Percentiles rank a stretch among this genome's conserved stretches.
Conservation (phyloP, 2,329 filamentous ascomycete genomes). For the Acrocalymma vagum region DNA sequence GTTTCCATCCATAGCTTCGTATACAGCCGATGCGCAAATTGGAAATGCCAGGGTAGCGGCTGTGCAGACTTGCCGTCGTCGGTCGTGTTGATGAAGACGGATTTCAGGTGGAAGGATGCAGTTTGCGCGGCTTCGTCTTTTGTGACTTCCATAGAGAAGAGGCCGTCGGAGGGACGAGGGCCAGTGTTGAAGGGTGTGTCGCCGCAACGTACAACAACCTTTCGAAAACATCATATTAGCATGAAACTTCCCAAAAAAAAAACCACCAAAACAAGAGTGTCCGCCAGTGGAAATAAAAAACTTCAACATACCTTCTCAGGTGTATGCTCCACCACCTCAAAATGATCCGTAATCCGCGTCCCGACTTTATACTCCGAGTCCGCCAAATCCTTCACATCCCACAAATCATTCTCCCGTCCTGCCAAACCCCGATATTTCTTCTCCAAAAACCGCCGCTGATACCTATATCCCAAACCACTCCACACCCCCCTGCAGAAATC, state of each 20-base stretch:
- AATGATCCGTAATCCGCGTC: constrained; percentile 50
- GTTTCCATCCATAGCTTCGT: constrained; percentile 54
- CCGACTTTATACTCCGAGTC: constrained; percentile 44
- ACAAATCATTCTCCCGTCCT: constrained; percentile 41
- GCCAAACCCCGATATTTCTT: constrained; percentile 42
- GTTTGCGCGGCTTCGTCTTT: constrained; percentile 44
- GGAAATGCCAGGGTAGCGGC: constrained; percentile 39
- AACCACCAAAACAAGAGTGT: no score
- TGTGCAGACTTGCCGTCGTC: constrained; percentile 38
- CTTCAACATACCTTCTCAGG: constrained; percentile 40
- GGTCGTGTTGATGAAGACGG: constrained; percentile 49
- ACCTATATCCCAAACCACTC: constrained; percentile 45
- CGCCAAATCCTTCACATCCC: constrained; percentile 44
- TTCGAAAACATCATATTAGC: constrained; percentile 10
- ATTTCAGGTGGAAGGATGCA: constrained; percentile 51
- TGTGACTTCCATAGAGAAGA: constrained; percentile 50
- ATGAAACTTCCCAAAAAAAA: background rate
- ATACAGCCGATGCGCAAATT: constrained; percentile 44
- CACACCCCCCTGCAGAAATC: constrained; percentile 50
- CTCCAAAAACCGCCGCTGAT: constrained; percentile 46
- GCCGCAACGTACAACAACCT: constrained; percentile 50
- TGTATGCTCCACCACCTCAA: constrained; percentile 49
- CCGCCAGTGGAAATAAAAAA: background rate
- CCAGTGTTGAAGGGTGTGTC: constrained; percentile 43
- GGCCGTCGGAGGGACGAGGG: constrained; percentile 42